Conservation (phyloP, 345 rosid genomes). For the Kandelia obovata region DNA sequence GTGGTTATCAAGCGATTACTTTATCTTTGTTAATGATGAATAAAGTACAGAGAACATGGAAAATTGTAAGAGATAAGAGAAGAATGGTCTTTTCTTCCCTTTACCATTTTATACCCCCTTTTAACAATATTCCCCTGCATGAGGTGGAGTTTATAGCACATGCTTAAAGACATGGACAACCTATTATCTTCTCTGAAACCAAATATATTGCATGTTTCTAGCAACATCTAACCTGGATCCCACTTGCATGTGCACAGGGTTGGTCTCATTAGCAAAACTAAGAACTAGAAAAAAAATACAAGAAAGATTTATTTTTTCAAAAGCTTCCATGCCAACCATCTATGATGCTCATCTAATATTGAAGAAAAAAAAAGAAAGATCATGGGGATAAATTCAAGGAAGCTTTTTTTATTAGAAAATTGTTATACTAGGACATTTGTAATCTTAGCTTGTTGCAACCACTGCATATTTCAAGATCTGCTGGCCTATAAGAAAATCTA, state of each 20-base stretch:
- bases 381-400: background rate
- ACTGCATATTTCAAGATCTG: background rate
- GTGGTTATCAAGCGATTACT: background rate
- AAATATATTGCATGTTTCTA: background rate
- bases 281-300: background rate
- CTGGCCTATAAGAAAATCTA: background rate
- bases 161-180: too few relatives aligned
- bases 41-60: too few relatives aligned
- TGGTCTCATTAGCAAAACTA: background rate
- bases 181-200: conserved; percentile 1
- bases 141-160: too few relatives aligned
- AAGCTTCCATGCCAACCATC: background rate
- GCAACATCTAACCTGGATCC: background rate
- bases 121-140: too few relatives aligned
- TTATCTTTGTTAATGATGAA: too few relatives aligned
- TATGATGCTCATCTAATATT: background rate
- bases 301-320: too few relatives aligned
- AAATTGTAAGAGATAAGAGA: too few relatives aligned
- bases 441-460: background rate
- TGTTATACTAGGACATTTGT: background rate
- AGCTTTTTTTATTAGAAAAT: conserved; percentile 2
- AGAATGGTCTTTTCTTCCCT: too few relatives aligned
- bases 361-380: background rate
- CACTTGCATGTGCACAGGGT: background rate
- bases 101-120: too few relatives aligned